These are phyloP conservation scores for Cyanodermella asteris DNA, from an alignment of 2,329 filamentous ascomycete species.

Conservation along the genomic window DNA sequence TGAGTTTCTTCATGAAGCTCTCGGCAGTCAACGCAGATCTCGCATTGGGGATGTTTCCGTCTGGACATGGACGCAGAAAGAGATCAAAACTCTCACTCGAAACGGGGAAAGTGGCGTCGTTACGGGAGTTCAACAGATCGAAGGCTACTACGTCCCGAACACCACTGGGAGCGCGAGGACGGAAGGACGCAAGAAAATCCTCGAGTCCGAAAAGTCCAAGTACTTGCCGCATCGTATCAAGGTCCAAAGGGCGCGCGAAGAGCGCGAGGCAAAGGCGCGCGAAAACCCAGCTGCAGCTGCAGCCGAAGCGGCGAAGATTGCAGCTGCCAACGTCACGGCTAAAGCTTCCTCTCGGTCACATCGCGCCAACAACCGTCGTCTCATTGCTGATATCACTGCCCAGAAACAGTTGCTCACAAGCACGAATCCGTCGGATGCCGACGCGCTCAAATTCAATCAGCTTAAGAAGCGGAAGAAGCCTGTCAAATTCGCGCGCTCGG, in stretches of 20 bases:
- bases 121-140: conserved; percentile 30
- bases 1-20: conserved; percentile 28
- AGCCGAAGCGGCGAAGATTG: conserved; percentile 48
- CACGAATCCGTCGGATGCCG: conserved; percentile 57
- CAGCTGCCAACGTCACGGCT: conserved; percentile 57
- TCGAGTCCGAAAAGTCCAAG: conserved; percentile 93
- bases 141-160: conserved; percentile 67
- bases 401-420: conserved; percentile 58
- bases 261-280: conserved; percentile 51
- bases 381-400: conserved; percentile 84
- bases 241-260: conserved; percentile 75
- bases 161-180: conserved; percentile 68
- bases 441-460: conserved; percentile 93
- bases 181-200: conserved; percentile 83
- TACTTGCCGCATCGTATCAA: conserved; percentile 96
- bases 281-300: conserved; percentile 45
- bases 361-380: conserved; percentile 83
- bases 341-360: conserved; percentile 85
- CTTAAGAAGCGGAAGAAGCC: conserved; percentile 99
- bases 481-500: conserved; percentile 89
- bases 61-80: conserved; percentile 52
- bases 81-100: conserved; percentile 47
- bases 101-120: conserved; percentile 32
- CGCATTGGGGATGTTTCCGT: conserved; percentile 34
- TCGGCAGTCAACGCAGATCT: conserved; percentile 24